Evolutionary conservation across 2,329 filamentous ascomycete species (phyloP), one percentile per base, ranked within the genome.

Genomic region (Exophiala oligosperma): DNA sequence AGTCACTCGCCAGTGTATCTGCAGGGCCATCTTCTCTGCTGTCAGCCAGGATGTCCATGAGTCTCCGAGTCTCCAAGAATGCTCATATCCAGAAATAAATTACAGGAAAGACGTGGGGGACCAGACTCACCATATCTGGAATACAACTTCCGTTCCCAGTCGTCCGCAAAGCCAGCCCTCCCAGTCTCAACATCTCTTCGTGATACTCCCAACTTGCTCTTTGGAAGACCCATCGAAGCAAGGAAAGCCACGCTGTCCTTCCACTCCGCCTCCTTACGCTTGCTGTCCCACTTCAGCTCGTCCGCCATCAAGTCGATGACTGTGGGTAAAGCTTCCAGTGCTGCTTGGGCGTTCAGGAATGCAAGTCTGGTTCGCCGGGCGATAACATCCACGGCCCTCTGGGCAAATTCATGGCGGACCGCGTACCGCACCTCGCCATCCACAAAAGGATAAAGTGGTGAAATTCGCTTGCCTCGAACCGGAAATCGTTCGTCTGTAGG

Each of bases 361-460:
- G 92, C 90, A 56, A 97, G 77, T 56, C 93, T 82, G 41, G 90
- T 97, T 61, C 92, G 83, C 59, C 93, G 84, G 2, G 92, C 92
- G 48, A 97, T 79, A 11, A 97, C 89, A 71, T 97, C 92, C 14
- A 92, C 88, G 1, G 91, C 91, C 2, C 91, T 95, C 74, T 96
- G 90, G 2, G 93, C 93, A 70, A 95, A 95, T 76, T 97, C 93
- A 73, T 96, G 88, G 51, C 87, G 81, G 41, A 96, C 86, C 24
- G 91, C 91, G 72, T 96, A 96, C 55, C 91, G 85, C 41, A 97
- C 83, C 76, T 97, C 93, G 49, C 92, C 92, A 69, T 97, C 92
- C 26, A 97, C 85, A 73, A 94, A 96, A 12, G 92, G 91, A 74
- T 96, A 96, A 28, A 96, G 79, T 14, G 83, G 75, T 2, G 89